These are phyloP conservation scores for Wickerhamomyces canadensis DNA, from an alignment of 805 yeast species.

Conservation along the genomic window DNA sequence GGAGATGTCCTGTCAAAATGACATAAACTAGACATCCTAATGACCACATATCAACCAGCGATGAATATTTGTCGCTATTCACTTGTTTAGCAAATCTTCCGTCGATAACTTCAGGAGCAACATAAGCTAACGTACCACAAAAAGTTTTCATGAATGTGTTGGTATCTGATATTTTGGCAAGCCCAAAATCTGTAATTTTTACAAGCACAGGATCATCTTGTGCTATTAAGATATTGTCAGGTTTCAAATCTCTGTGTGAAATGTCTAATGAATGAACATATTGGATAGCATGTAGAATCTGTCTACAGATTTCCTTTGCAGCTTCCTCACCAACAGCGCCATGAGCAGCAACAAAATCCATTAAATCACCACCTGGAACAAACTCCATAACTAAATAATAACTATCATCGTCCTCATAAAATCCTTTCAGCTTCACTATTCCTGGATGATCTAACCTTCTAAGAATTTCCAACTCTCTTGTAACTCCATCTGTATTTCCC, in stretches of 20 bases:
- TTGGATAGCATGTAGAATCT: conserved; percentile 74
- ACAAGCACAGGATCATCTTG: conserved; percentile 86
- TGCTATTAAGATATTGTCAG: conserved; percentile 89
- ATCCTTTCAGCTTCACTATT: conserved; percentile 76
- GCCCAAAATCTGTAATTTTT: conserved; percentile 95
- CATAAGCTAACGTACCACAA: conserved; percentile 95
- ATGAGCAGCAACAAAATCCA: conserved; percentile 93
- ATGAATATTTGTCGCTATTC: conserved; percentile 51
- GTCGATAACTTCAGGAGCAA: conserved; percentile 86
- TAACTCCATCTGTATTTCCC: conserved; percentile 75
- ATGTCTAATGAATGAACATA: conserved; percentile 89
- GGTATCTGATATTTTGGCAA: conserved; percentile 84
- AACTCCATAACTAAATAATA: conserved; percentile 93
- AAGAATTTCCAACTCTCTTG: conserved; percentile 79
- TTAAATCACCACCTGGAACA: conserved; percentile 93
- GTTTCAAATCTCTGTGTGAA: conserved; percentile 94
- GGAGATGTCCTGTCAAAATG: conserved; percentile 85
- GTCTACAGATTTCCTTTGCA: conserved; percentile 79
- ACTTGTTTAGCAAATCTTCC: conserved; percentile 29
- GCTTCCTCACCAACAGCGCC: conserved; percentile 92
- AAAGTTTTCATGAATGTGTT: conserved; percentile 90
- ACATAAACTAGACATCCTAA: conserved; percentile 93
- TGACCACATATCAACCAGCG: conserved; percentile 96
- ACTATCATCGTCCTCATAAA: conserved; percentile 74
- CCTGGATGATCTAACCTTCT: conserved; percentile 77